Conservation (phyloP, 805 yeast species). For the Scheffersomyces lignosus region DNA sequence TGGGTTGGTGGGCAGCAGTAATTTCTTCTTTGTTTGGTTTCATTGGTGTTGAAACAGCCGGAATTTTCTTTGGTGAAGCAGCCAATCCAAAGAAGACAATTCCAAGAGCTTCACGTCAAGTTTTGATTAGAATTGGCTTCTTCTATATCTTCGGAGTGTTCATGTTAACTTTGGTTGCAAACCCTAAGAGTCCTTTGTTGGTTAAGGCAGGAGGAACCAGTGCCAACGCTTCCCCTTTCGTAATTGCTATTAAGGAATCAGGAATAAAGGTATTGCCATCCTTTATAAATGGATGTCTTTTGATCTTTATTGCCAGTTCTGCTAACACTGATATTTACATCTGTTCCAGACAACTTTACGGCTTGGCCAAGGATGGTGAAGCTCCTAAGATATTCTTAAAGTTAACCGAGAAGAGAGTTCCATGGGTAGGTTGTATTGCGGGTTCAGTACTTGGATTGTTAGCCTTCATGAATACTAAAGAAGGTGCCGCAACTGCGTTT, state of each 20-base stretch:
- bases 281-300: constrained; percentile 11
- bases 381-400: constrained; percentile 17
- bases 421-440: constrained; percentile 9
- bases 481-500: constrained; percentile 11
- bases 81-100: constrained; percentile 22
- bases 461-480: constrained; percentile 9
- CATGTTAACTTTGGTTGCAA: constrained; percentile 18
- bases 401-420: constrained; percentile 15
- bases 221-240: constrained; percentile 26
- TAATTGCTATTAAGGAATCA: constrained; percentile 27
- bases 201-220: constrained; percentile 2
- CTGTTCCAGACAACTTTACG: constrained; percentile 19
- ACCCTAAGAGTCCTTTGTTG: constrained; percentile 14
- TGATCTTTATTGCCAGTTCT: constrained; percentile 10
- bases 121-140: constrained; percentile 21
- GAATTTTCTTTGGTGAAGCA: constrained; percentile 13
- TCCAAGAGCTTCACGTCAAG: constrained; percentile 23
- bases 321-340: constrained; percentile 20
- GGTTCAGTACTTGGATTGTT: constrained; percentile 12
- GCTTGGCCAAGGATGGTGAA: constrained; percentile 19
- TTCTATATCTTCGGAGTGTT: constrained; percentile 21
- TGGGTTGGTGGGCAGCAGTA: background rate
- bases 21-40: constrained; percentile 1
- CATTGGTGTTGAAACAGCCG: constrained; percentile 9
- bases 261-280: constrained; percentile 28